phyloP scores from a whole-genome alignment of 768 basidiomycete species.

The Calocybe indica region DNA sequence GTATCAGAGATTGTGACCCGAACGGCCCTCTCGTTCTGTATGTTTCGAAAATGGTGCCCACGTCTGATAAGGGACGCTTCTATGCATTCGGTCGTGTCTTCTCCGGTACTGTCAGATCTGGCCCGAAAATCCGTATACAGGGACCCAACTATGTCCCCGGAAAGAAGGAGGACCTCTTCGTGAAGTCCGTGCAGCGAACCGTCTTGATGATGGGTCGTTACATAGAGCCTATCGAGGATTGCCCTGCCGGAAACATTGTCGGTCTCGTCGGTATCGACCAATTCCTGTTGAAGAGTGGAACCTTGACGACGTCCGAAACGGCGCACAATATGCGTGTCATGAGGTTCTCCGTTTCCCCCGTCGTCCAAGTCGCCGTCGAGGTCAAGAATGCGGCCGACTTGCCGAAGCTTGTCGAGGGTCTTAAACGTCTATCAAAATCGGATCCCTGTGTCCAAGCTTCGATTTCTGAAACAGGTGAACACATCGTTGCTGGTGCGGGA shows the following conservation, averaged over 20 bases:
- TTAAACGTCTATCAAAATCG: slow-evolving; percentile 99
- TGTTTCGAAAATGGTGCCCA: slow-evolving; percentile 99
- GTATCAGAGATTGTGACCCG: slow-evolving; percentile 97
- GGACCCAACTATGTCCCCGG: slow-evolving; percentile 98
- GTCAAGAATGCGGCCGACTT: slow-evolving; percentile 99
- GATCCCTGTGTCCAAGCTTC: slow-evolving; percentile 98
- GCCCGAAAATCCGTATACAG: slow-evolving; percentile 99
- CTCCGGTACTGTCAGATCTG: slow-evolving; percentile 94
- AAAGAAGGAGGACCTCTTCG: slow-evolving; percentile 96
- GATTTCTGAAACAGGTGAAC: slow-evolving; percentile 90
- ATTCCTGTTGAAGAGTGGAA: slow-evolving; percentile 99
- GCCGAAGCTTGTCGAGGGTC: slow-evolving; percentile 99
- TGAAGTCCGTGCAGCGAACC: slow-evolving; percentile 98
- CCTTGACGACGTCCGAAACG: slow-evolving; percentile 94
- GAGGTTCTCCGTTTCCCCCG: slow-evolving; percentile 99
- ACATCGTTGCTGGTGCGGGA: slow-evolving; percentile 99
- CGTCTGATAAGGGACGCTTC: slow-evolving; percentile 99
- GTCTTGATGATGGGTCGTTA: slow-evolving; percentile 99
- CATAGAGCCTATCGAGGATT: slow-evolving; percentile 98
- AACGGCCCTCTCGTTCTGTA: slow-evolving; percentile 95
- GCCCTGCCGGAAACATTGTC: slow-evolving; percentile 96
- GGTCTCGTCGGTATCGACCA: slow-evolving; percentile 99
- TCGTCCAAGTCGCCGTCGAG: slow-evolving; percentile 98
- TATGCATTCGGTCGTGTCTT: slow-evolving; percentile 99
- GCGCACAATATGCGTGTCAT: slow-evolving; percentile 99